Evolutionary conservation across 2,329 filamentous ascomycete genomes (phyloP), one percentile per base, ranked within the genome.

Genomic region (Phialemonium atrogriseum): DNA sequence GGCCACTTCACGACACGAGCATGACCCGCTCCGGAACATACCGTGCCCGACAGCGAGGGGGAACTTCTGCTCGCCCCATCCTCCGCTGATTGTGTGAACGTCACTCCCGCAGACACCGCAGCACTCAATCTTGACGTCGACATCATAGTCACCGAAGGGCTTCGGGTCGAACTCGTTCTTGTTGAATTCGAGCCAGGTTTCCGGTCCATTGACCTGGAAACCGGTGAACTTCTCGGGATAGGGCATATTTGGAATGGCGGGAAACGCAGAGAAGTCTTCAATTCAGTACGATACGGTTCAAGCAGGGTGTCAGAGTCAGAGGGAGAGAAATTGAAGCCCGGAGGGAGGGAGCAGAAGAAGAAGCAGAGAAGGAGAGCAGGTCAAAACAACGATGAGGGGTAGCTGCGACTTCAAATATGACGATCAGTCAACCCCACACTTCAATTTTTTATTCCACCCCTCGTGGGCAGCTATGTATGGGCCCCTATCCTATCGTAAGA

Each of bases 71-170:
- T 59, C 63, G 36, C 74, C 77, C 79, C 79, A 84, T 39, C 79
- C 77, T 40, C 77, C 77, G 48, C 57, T 75, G 51, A 84, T 70
- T 37, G 76, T 84, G 59, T 84, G 80, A 28, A 82, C 64, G 50
- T 86, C 80, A 44, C 73, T 80, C 44, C 79, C 75, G 54, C 81
- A 86, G 32, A 86, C 69, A 50, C 84, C 83, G 50, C 84, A 89
- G 52, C 74, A 79, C 44, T 87, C 78, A 48, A 94, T 80, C 66
- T 88, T 82, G 59, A 94, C 75, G 54, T 94, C 86, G 47, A 94
- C 76, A 52, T 94, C 86, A 58, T 84, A 73, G 54, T 88, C 84
- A 43, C 80, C 84, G 54, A 93, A 93, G 12, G 83, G 82, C 65
- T 93, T 91, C 36, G 88, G 77, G 46, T 78, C 73, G 65, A 85